A percentile compares a stretch with the other conserved stretches of the same genome.
Evolutionary conservation across 2,329 filamentous ascomycete genomes (phyloP).

Genomic region (Pseudogymnoascus sp.): DNA sequence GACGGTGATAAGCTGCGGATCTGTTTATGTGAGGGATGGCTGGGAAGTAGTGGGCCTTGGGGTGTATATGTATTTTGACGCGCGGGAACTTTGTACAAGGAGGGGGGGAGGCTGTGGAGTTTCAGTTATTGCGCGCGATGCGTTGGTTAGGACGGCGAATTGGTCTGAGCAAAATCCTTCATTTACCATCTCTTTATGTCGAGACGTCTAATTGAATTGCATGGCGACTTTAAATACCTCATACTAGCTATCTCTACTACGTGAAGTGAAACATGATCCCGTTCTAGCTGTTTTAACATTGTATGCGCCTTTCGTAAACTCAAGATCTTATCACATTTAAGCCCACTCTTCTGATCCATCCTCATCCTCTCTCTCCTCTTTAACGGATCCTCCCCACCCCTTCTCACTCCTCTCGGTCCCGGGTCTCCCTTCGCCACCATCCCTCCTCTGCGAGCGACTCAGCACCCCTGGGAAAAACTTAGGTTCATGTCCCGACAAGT

Average conservation of each 20-base stretch:
- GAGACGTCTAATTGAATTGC: neutral
- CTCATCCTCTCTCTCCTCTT: neutral
- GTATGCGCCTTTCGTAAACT: neutral
- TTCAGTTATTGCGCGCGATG: neutral
- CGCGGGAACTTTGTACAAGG: neutral
- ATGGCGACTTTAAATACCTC: neutral
- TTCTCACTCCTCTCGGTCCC: neutral
- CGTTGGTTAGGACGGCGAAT: neutral
- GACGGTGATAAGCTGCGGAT: neutral
- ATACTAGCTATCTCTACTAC: neutral
- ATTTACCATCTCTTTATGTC: slow-evolving; percentile 1
- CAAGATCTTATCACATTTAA: neutral
- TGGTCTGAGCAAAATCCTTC: neutral
- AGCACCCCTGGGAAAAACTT: slow-evolving; percentile 68
- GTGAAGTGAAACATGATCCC: neutral
- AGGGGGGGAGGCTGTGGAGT: neutral
- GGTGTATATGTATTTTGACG: neutral
- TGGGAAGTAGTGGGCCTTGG: no score
- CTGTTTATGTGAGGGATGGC: neutral
- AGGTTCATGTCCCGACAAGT: slow-evolving; percentile 53
- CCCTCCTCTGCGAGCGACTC: slow-evolving; percentile 28
- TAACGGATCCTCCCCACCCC: neutral
- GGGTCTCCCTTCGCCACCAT: neutral
- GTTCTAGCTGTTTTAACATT: neutral
- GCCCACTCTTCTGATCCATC: neutral